Conservation (phyloP, 768 basidiomycete species). For the Gyrodon lividus region DNA sequence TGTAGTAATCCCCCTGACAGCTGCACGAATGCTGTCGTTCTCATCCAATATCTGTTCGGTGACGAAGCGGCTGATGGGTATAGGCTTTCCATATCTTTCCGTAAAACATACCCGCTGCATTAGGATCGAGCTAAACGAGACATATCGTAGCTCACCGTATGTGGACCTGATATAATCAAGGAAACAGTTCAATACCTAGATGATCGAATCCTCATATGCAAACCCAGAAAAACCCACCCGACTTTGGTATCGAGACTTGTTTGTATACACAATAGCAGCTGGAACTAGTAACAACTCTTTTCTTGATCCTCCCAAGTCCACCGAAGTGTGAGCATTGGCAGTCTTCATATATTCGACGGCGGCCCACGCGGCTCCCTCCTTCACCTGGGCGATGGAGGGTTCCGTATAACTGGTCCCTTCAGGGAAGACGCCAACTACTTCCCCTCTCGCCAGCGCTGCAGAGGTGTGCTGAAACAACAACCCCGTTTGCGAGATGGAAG, state of each 20-base stretch:
- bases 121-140: background rate
- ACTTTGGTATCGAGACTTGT: conserved; percentile 65
- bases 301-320: conserved; percentile 15
- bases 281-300: conserved; percentile 53
- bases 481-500: conserved; percentile 31
- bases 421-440: conserved; percentile 68
- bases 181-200: background rate
- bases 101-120: background rate
- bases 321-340: conserved; percentile 22
- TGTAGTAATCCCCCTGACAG: conserved; percentile 57
- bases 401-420: conserved; percentile 58
- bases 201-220: background rate
- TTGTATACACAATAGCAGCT: conserved; percentile 67
- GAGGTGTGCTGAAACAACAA: conserved; percentile 63
- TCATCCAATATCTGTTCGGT: background rate
- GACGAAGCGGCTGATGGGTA: conserved; percentile 9
- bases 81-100: conserved; percentile 9
- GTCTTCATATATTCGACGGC: conserved; percentile 66
- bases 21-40: conserved; percentile 43
- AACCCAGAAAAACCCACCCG: conserved; percentile 36
- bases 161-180: background rate
- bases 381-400: conserved; percentile 44
- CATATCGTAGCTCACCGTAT: conserved; percentile 1
- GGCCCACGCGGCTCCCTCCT: conserved; percentile 70
- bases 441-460: conserved; percentile 48